Conservation (phyloP, 169 alveolate genomes). For the Plasmodium chabaudi region DNA sequence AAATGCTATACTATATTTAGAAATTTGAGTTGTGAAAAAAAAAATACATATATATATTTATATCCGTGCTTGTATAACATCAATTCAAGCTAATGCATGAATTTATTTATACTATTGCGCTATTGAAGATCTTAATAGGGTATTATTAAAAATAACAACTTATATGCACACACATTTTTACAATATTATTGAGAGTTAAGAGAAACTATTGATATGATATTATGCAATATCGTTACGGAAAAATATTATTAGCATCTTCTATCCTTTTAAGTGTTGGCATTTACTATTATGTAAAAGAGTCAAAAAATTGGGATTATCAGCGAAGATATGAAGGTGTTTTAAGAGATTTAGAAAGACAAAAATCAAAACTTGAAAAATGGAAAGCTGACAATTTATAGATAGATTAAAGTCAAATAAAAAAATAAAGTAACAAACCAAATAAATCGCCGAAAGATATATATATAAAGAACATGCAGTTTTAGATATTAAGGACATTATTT, state of each 20-base stretch:
- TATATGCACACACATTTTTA: constrained; percentile 2
- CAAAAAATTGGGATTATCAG: constrained; percentile 55
- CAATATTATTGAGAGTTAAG: neutral
- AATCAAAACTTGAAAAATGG: constrained; percentile 69
- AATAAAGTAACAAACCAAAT: neutral
- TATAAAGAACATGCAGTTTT: no score
- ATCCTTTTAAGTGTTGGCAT: constrained; percentile 62
- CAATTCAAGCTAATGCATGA: no score
- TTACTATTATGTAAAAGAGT: constrained; percentile 60
- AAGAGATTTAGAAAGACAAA: constrained; percentile 77
- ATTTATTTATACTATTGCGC: no score
- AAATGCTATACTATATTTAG: no score
- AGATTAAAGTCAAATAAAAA: neutral
- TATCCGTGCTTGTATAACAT: neutral
- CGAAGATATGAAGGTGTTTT: constrained; percentile 75
- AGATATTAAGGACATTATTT: no score
- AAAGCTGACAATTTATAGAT: constrained; percentile 61
- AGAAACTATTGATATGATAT: neutral
- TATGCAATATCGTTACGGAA: constrained; percentile 45
- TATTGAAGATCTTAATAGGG: neutral
- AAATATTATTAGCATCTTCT: constrained; percentile 26
- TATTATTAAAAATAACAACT: neutral
- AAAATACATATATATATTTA: neutral
- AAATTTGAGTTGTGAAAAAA: no score
- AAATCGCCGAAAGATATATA: no score